These are phyloP conservation scores for Aspergillus leporis DNA, from an alignment of 495 filamentous ascomycete species.

Conservation along the genomic window DNA sequence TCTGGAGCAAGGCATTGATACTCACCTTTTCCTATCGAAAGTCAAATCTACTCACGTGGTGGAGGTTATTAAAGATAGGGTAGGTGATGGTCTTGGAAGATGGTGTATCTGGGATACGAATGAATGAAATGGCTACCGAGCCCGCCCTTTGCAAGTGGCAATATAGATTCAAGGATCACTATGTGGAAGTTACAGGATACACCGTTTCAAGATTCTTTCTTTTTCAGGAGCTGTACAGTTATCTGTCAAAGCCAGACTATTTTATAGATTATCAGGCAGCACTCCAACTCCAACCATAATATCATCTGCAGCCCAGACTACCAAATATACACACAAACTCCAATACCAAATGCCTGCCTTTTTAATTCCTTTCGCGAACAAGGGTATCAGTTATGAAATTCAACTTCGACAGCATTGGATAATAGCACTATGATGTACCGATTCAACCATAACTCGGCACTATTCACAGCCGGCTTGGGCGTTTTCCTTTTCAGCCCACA, in stretches of 20 bases:
- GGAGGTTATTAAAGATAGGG: constrained; percentile 47
- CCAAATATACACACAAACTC: constrained; percentile 31
- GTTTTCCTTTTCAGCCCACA: constrained; percentile 43
- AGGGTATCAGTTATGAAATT: constrained; percentile 34
- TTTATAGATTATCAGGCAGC: constrained; percentile 2
- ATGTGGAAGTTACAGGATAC: background rate
- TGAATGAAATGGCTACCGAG: constrained; percentile 1
- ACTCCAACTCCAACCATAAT: constrained; percentile 7
- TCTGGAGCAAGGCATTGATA: constrained; percentile 44
- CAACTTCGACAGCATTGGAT: background rate
- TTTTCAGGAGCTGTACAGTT: background rate
- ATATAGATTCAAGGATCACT: background rate
- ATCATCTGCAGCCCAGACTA: constrained; percentile 12
- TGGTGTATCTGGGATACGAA: constrained; percentile 36
- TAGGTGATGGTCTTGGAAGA: constrained; percentile 36
- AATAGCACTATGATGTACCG: constrained; percentile 1
- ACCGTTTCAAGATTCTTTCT: background rate
- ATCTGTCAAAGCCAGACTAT: background rate
- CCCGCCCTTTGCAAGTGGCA: too few relatives aligned
- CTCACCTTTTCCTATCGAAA: constrained; percentile 41
- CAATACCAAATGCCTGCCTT: constrained; percentile 23
- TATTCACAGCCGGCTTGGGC: constrained; percentile 21
- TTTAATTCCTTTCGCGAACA: constrained; percentile 16
- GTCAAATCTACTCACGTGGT: constrained; percentile 27
- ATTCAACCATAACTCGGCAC: background rate